Conservation (phyloP, 352 stramenopile species). For the Globisporangium apiculatum region DNA sequence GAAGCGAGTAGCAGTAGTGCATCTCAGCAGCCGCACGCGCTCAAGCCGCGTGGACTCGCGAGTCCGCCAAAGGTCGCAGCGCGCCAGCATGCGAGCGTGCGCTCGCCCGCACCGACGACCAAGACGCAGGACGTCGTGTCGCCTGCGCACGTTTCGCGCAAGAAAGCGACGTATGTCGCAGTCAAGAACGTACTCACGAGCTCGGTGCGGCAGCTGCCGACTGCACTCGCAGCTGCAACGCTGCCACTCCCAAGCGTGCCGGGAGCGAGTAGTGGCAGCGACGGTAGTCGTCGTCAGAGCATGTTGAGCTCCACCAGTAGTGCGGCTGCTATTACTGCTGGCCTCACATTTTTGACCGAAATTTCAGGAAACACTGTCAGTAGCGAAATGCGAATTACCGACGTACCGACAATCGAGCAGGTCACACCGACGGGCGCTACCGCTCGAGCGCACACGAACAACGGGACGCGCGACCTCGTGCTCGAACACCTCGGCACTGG, state of each 20-base stretch:
- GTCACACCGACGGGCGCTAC: no score
- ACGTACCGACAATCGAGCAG: no score
- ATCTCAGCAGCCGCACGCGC: slow-evolving; percentile 15
- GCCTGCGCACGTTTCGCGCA: slow-evolving; percentile 51
- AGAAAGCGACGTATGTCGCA: slow-evolving; percentile 56
- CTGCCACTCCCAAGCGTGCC: slow-evolving; percentile 26
- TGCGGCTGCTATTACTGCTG: no score
- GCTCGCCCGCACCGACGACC: slow-evolving; percentile 16
- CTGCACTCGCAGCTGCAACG: slow-evolving; percentile 19
- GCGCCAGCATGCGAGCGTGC: slow-evolving; percentile 41
- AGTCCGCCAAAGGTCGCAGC: slow-evolving; percentile 35
- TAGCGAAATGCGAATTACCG: no score
- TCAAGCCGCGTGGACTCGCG: slow-evolving; percentile 33
- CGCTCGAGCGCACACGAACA: no score
- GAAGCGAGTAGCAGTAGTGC: slow-evolving; percentile 9
- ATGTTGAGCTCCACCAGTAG: not conserved
- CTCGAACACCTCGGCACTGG: slow-evolving; percentile 12
- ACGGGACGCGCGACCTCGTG: slow-evolving; percentile 16
- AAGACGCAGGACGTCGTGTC: slow-evolving; percentile 54
- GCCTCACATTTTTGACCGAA: slow-evolving; percentile 14
- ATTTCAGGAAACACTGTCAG: not conserved
- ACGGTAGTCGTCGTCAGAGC: not conserved
- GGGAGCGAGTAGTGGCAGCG: slow-evolving; percentile 4
- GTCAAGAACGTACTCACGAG: slow-evolving; percentile 54
- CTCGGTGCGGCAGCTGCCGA: slow-evolving; percentile 43